Conservation (phyloP, 176 grass and related monocot species). For the Oryza coarctata region DNA sequence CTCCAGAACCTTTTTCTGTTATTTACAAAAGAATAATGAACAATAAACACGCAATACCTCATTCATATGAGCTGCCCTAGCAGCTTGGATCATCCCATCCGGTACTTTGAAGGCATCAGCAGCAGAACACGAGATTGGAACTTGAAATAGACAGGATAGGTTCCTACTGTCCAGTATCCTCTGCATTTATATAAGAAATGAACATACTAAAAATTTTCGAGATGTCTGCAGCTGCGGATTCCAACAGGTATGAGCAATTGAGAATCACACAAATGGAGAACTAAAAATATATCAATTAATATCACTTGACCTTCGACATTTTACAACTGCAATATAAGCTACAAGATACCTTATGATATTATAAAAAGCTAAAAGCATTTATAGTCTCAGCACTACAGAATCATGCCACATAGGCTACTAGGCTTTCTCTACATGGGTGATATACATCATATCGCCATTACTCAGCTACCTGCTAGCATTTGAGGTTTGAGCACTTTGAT, state of each 20-base stretch:
- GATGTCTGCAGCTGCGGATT: background rate
- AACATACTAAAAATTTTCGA: background rate
- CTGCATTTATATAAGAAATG: conserved; percentile 40
- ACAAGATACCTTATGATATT: background rate
- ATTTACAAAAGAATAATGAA: background rate
- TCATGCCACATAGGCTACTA: background rate
- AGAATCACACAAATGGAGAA: background rate
- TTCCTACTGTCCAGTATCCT: conserved; percentile 46
- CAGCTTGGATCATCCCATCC: conserved; percentile 50
- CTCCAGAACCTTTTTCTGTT: background rate
- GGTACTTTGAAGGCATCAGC: conserved; percentile 43
- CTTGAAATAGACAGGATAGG: conserved; percentile 48
- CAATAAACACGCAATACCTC: conserved; percentile 52
- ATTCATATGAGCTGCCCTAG: conserved; percentile 63
- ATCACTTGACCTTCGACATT: background rate
- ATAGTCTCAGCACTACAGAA: background rate
- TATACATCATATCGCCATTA: background rate
- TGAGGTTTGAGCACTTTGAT: background rate
- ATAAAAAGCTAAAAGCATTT: background rate
- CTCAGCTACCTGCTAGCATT: background rate
- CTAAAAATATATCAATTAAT: background rate
- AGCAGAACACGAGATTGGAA: conserved; percentile 41
- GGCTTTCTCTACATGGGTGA: too few relatives aligned
- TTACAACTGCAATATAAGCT: background rate
- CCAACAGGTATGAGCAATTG: background rate